Percentiles rank a stretch among this genome's conserved stretches.
phyloP scores from a whole-genome alignment of 2,329 filamentous ascomycete genomes.

The Herpotrichia juniperi region DNA sequence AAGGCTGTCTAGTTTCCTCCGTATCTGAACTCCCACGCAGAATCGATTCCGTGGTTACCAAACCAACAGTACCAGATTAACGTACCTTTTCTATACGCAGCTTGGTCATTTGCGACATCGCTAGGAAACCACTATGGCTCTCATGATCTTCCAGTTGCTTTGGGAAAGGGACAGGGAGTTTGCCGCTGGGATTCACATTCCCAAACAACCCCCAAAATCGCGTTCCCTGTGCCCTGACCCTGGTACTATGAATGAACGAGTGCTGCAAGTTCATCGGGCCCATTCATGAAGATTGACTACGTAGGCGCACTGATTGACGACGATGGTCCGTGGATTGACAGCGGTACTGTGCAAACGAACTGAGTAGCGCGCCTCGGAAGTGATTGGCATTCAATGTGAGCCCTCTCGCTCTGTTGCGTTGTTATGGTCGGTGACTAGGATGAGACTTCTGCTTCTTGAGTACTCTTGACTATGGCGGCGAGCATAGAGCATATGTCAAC shows the following conservation, averaged over 20 bases:
- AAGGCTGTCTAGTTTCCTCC: slow-evolving; percentile 5
- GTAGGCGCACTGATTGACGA: slow-evolving; percentile 8
- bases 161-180: slow-evolving; percentile 61
- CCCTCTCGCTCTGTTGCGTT: slow-evolving; percentile 9
- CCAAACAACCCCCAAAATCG: slow-evolving; percentile 80
- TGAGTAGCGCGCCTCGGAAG: no score
- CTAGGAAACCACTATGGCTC: neutral
- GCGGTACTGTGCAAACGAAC: slow-evolving; percentile 3
- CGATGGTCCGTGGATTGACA: slow-evolving; percentile 4
- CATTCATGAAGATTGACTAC: slow-evolving; percentile 3
- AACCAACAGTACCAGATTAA: slow-evolving; percentile 8
- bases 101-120: neutral
- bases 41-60: neutral
- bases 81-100: slow-evolving; percentile 2
- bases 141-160: slow-evolving; percentile 4
- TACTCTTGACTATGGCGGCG: neutral
- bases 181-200: slow-evolving; percentile 73
- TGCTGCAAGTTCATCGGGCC: neutral
- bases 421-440: slow-evolving; percentile 5
- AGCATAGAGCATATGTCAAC: slow-evolving; percentile 3
- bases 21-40: slow-evolving; percentile 4
- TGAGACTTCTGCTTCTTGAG: slow-evolving; percentile 2
- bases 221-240: slow-evolving; percentile 71
- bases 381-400: neutral
- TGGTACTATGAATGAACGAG: slow-evolving; percentile 11